These are phyloP conservation scores for Truncatella angustata DNA, from an alignment of 2,329 filamentous ascomycete species.

Conservation along the genomic window DNA sequence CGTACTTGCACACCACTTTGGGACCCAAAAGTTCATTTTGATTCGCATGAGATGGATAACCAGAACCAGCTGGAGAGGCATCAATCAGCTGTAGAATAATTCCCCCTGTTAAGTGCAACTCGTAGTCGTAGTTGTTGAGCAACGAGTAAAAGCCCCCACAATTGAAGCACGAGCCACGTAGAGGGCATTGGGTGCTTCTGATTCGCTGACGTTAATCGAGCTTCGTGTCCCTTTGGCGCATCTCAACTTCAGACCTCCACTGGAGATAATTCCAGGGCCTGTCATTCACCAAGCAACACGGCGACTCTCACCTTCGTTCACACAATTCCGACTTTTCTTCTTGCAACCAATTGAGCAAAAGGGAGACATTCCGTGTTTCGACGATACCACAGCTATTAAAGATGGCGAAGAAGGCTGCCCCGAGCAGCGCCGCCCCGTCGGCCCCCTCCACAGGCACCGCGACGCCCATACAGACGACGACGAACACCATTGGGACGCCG, in stretches of 20 bases:
- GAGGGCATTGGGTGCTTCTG: constrained; percentile 3
- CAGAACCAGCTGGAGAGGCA: too few species aligned
- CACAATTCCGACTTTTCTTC: too few species aligned
- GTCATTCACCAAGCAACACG: constrained; percentile 12
- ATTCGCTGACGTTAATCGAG: constrained; percentile 4
- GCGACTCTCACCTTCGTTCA: too few species aligned
- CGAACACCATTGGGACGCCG: constrained; percentile 17
- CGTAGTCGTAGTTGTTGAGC: not conserved
- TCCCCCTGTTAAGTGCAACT: not conserved
- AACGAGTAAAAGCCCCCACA: constrained; percentile 2
- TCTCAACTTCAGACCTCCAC: not conserved
- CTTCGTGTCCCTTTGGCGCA: constrained; percentile 10
- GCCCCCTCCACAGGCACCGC: constrained; percentile 3
- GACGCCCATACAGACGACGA: constrained; percentile 13
- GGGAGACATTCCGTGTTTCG: not conserved
- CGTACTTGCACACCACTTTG: too few species aligned
- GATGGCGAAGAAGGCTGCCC: constrained; percentile 6
- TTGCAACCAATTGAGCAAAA: not conserved
- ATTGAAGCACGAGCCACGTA: constrained; percentile 2
- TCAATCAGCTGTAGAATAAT: too few species aligned
- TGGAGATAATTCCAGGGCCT: constrained; percentile 14
- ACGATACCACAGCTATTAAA: not conserved
- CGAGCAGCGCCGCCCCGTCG: not conserved
- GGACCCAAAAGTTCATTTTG: too few species aligned
- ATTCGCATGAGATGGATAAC: too few species aligned